Evolutionary conservation across 202 grass and related monocot species (phyloP).

Genomic region (Schoenoplectus tabernaemontani): DNA sequence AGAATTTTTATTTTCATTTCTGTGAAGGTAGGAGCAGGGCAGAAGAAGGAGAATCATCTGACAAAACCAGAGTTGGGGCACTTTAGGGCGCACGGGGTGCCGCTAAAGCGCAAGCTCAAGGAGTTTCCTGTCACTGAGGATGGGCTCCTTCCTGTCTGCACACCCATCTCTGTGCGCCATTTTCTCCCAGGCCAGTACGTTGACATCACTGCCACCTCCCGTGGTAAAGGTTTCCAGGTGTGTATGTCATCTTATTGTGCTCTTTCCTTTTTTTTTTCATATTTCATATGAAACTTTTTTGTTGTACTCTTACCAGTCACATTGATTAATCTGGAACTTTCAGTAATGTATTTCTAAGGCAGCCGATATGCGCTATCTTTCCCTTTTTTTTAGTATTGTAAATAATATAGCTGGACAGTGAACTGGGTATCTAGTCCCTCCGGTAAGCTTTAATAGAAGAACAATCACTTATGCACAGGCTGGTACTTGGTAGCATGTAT

Average conservation of each 20-base stretch:
- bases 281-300: not conserved
- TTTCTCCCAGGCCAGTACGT: conserved; percentile 95
- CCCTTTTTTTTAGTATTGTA: not conserved
- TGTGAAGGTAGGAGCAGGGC: conserved; percentile 78
- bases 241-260: not conserved
- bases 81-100: conserved; percentile 77
- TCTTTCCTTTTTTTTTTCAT: not conserved
- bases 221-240: conserved; percentile 97
- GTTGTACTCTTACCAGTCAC: not conserved
- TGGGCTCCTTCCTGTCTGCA: conserved; percentile 87
- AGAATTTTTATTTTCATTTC: conserved; percentile 25
- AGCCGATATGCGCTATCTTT: not conserved
- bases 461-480: not conserved
- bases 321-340: not conserved
- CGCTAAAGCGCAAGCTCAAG: conserved; percentile 85
- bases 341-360: not conserved
- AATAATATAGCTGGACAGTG: not conserved
- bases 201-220: conserved; percentile 77
- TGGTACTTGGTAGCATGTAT: not conserved
- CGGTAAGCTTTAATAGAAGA: not conserved
- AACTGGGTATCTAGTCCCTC: not conserved
- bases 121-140: conserved; percentile 95
- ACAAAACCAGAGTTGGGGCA: conserved; percentile 84
- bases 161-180: conserved; percentile 78
- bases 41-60: conserved; percentile 99